Base-by-base conservation (phyloP, 1,284 basidiomycete species). In the Naganishia albida region DNA sequence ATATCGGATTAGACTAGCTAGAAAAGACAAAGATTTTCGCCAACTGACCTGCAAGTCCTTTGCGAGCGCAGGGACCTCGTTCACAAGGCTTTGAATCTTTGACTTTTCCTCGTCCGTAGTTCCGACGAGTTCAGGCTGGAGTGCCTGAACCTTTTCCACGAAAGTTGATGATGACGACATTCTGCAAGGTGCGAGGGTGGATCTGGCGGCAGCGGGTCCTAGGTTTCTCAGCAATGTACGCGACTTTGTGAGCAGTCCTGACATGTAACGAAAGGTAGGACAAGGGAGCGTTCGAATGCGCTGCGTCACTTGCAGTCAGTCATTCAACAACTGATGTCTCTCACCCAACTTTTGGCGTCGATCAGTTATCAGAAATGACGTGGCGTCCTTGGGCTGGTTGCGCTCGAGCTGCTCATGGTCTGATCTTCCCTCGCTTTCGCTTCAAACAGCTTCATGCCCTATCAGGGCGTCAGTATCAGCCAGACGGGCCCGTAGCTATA, bases 31-130 rank as follows among this genome's bases (percentile, higher is more conserved):
- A 30, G 20, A n/a, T 2, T 15, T 16, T 3, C 15, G 4, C 12
- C 4, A 1, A 62, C 76, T 60, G 60, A 78, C 78, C 69, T 73
- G 66, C 42, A 78, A 68, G 60, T 78, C 76, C 66, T 71, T 70
- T 55, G 70, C 72, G 26, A 75, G 62, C 13, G 62, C 57, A 66
- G 76, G 75, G 15, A 72, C 71, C 70, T 78, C 73, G n/a, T 57
- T 63, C 10, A 66, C 65, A 7, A 75, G 67, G 65, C 74, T 72
- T 10, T 70, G 54, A 62, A 80, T 74, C 23, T 72, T 73, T 23
- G 67, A 67, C 68, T 75, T 72, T 56, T 78, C 77, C 68, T 75
- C 74, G 40, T 75, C 76, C 60, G 66, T 64, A 44, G 69, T 52
- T 3, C 78, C 77, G 48, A 65, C 70, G 59, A 80, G 40, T 13